These are phyloP conservation scores for Ogataea allantospora DNA, from an alignment of 805 yeast species.

Conservation along the genomic window DNA sequence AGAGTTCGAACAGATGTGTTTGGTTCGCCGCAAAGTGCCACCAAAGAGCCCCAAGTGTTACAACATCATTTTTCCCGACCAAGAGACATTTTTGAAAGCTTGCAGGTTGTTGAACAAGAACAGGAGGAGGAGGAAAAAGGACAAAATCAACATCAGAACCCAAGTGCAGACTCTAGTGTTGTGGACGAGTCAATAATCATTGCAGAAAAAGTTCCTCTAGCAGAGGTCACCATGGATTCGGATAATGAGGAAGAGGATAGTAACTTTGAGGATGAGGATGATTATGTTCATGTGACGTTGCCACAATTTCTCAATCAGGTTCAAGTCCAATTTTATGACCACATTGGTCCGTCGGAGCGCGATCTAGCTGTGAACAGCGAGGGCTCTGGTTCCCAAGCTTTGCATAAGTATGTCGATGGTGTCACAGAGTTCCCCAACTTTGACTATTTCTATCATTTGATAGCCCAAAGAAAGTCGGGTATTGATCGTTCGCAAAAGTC, in stretches of 20 bases:
- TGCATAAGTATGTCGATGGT: conserved; percentile 31
- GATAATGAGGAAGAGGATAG: conserved; percentile 21
- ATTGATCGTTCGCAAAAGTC: conserved; percentile 27
- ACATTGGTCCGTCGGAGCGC: conserved; percentile 31
- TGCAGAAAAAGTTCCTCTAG: conserved; percentile 32
- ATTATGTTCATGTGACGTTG: conserved; percentile 29
- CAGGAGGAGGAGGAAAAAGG: conserved; percentile 2
- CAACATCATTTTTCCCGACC: conserved; percentile 6
- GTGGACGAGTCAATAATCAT: conserved; percentile 23
- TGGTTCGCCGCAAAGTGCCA: conserved; percentile 24
- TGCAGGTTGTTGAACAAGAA: conserved; percentile 2
- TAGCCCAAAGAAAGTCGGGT: conserved; percentile 29
- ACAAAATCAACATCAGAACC: conserved; percentile 1
- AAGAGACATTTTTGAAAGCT: conserved; percentile 6
- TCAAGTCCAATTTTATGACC: conserved; percentile 32
- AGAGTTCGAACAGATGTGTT: conserved; percentile 20
- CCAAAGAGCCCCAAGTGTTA: conserved; percentile 8
- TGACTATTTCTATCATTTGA: conserved; percentile 30
- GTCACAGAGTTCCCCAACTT: conserved; percentile 30
- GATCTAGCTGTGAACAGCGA: conserved; percentile 18
- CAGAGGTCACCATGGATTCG: conserved; percentile 29
- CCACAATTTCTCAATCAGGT: conserved; percentile 30
- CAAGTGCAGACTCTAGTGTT: conserved; percentile 16
- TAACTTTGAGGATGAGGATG: conserved; percentile 25
- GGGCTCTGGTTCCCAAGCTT: conserved; percentile 18